Conservation (phyloP, 2,329 filamentous ascomycete genomes). For the Colletotrichum graminicola region DNA sequence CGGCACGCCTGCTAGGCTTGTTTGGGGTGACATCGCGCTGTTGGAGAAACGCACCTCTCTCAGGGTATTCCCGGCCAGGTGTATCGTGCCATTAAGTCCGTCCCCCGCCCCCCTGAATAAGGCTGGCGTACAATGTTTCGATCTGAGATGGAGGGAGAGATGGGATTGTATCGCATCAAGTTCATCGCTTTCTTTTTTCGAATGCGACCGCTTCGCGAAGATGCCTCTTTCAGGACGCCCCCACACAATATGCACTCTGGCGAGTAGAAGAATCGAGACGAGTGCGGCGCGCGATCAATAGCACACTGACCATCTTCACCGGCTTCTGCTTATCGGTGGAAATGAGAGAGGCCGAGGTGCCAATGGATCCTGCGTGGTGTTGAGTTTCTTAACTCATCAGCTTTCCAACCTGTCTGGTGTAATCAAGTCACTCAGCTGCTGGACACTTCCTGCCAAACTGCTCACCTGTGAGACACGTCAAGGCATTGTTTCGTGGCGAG, state of each 20-base stretch:
- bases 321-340: not conserved
- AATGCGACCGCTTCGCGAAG: not conserved
- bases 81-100: not conserved
- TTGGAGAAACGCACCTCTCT: conserved; percentile 7
- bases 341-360: not conserved
- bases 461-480: not conserved
- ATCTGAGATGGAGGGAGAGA: not conserved
- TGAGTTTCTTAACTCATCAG: not conserved
- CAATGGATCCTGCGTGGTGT: not conserved
- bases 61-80: not conserved
- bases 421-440: not conserved
- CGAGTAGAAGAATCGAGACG: not conserved
- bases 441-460: not conserved
- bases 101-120: not conserved
- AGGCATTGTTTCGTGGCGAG: too few species aligned
- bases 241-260: not conserved
- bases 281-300: not conserved
- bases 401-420: not conserved
- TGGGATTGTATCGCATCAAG: not conserved
- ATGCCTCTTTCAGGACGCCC: not conserved
- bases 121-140: too few species aligned
- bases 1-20: not conserved
- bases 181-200: not conserved
- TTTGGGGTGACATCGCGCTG: conserved; percentile 18
- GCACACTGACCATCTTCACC: not conserved